These are phyloP conservation scores for Asterochloris erici DNA, from an alignment of 139 green algal genomes.

Conservation along the genomic window DNA sequence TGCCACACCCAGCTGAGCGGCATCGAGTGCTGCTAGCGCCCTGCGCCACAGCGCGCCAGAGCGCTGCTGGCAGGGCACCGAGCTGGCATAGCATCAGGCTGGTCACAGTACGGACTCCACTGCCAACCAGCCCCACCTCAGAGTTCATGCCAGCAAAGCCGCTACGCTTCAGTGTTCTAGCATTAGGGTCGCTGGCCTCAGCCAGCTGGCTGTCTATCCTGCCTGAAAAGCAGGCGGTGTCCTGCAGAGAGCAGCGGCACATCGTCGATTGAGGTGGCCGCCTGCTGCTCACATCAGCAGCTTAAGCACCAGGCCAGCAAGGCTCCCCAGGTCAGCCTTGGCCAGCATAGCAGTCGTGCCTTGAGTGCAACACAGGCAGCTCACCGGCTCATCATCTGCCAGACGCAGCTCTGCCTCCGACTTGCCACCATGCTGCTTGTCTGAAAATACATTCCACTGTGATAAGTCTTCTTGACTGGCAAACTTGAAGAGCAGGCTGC, in stretches of 20 bases:
- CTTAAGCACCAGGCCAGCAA: not conserved
- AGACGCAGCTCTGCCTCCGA: constrained; percentile 28
- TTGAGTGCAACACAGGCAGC: not conserved
- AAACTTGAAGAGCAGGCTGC: constrained; percentile 35
- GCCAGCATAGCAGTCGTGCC: not conserved
- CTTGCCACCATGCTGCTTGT: constrained; percentile 32
- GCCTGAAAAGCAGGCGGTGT: constrained; percentile 30
- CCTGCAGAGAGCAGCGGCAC: constrained; percentile 19
- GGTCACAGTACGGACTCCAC: not conserved
- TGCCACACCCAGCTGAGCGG: no score
- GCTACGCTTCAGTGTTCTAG: constrained; percentile 34
- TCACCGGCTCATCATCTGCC: constrained; percentile 13
- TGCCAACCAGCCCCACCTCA: not conserved
- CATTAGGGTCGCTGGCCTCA: not conserved
- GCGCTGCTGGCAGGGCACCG: no score
- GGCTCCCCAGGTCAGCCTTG: no score
- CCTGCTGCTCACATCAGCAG: not conserved
- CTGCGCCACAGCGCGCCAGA: no score
- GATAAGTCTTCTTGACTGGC: constrained; percentile 27
- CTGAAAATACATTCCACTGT: constrained; percentile 36
- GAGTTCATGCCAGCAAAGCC: constrained; percentile 47
- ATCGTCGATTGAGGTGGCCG: not conserved
- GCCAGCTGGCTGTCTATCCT: constrained; percentile 25
- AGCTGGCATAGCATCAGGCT: not conserved
- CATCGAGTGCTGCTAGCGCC: no score